A percentile compares a stretch with the other conserved stretches of the same genome.
phyloP scores from a whole-genome alignment of 331 rosid species.

The Phaseolus coccineus region DNA sequence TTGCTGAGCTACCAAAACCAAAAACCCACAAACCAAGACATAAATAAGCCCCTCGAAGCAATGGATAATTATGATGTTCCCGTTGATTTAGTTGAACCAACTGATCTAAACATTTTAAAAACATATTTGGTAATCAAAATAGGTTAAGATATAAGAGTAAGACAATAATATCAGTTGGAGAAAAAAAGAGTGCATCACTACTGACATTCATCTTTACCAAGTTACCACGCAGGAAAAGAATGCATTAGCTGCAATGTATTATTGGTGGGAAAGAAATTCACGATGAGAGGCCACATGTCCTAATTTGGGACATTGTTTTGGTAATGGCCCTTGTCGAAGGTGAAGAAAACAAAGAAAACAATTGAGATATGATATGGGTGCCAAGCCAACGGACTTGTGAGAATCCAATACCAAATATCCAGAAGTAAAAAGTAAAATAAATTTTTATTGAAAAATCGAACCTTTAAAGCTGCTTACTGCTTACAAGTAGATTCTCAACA shows the following conservation, averaged over 20 bases:
- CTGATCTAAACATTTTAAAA: no score
- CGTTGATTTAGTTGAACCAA: no score
- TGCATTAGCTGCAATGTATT: no score
- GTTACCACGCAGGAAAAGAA: neutral
- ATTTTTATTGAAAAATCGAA: constrained; percentile 9
- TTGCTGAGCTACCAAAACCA: no score
- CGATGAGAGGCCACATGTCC: no score
- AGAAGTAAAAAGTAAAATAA: neutral
- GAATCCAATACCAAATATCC: neutral
- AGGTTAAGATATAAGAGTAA: no score
- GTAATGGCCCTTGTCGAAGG: neutral
- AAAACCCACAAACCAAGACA: no score
- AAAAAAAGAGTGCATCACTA: neutral
- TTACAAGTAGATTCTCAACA: constrained; percentile 2
- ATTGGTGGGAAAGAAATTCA: no score
- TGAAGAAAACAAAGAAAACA: neutral
- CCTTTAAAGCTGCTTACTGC: neutral
- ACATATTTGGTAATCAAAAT: no score
- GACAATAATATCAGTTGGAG: no score
- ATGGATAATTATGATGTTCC: no score
- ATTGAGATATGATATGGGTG: neutral
- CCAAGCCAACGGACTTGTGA: neutral
- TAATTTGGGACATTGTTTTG: neutral
- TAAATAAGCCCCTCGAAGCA: no score
- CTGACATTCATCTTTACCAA: neutral